phyloP scores from a whole-genome alignment of 805 yeast genomes.

The Candida quercuum region DNA sequence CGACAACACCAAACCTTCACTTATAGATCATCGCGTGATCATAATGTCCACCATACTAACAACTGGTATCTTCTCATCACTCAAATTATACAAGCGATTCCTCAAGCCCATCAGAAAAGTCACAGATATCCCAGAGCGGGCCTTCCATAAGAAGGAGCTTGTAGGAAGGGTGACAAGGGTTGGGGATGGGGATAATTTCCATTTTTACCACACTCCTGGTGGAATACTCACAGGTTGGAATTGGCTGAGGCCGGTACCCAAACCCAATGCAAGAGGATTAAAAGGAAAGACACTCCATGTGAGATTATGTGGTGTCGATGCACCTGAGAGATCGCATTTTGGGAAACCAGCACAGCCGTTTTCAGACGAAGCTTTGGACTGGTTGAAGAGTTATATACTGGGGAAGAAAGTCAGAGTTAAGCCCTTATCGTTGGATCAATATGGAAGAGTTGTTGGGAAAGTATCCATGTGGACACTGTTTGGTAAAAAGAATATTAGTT shows the following conservation, averaged over 20 bases:
- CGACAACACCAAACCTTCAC: neutral
- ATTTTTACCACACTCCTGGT: slow-evolving; percentile 91
- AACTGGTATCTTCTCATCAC: slow-evolving; percentile 36
- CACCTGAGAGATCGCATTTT: slow-evolving; percentile 93
- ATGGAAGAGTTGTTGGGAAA: slow-evolving; percentile 80
- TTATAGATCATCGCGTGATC: slow-evolving; percentile 18
- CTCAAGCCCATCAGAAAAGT: slow-evolving; percentile 48
- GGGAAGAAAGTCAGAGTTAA: slow-evolving; percentile 69
- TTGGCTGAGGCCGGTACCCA: slow-evolving; percentile 71
- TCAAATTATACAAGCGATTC: slow-evolving; percentile 37
- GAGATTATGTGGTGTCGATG: slow-evolving; percentile 90
- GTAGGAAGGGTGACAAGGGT: slow-evolving; percentile 82
- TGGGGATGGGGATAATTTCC: slow-evolving; percentile 95
- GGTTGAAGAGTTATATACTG: slow-evolving; percentile 64
- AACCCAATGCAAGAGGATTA: slow-evolving; percentile 36
- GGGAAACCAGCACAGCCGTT: slow-evolving; percentile 90
- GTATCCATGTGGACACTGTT: slow-evolving; percentile 48
- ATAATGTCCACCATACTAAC: slow-evolving; percentile 29
- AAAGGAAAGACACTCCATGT: slow-evolving; percentile 71
- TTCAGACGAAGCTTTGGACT: slow-evolving; percentile 75
- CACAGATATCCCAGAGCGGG: slow-evolving; percentile 41
- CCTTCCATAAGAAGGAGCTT: slow-evolving; percentile 40
- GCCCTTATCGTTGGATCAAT: slow-evolving; percentile 83
- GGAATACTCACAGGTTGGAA: slow-evolving; percentile 90
- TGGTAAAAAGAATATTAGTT: slow-evolving; percentile 76